These are phyloP conservation scores for Lippia alba DNA, from an alignment of 305 asterid species.

Conservation along the genomic window DNA sequence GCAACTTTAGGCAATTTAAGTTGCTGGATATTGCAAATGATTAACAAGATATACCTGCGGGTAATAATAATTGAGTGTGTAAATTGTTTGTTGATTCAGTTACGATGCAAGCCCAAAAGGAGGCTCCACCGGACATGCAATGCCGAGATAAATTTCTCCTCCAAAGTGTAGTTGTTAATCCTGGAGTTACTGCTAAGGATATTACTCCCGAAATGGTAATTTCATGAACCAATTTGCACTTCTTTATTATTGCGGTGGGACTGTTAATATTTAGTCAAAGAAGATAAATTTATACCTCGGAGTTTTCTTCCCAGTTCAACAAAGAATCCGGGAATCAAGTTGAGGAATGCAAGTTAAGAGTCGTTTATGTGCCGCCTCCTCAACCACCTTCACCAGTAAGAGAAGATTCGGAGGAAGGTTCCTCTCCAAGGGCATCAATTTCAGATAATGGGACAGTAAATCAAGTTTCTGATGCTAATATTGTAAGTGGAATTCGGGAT, in stretches of 20 bases:
- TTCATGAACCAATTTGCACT: conserved; percentile 15
- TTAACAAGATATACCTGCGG: background rate
- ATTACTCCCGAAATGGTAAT: conserved; percentile 73
- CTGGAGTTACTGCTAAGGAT: conserved; percentile 59
- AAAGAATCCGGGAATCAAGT: conserved; percentile 73
- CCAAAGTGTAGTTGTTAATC: conserved; percentile 62
- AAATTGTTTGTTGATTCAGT: conserved; percentile 50
- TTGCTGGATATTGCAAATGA: conserved; percentile 10
- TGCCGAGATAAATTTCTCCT: conserved; percentile 85
- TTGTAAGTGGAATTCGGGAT: conserved; percentile 37
- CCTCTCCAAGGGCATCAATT: conserved; percentile 67
- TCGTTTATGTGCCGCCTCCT: conserved; percentile 64
- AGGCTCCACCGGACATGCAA: conserved; percentile 74
- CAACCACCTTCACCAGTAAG: conserved; percentile 75
- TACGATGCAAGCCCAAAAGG: conserved; percentile 89
- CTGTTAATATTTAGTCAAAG: conserved; percentile 15
- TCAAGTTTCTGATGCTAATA: conserved; percentile 53
- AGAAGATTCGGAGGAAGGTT: conserved; percentile 76
- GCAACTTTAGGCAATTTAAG: conserved; percentile 1
- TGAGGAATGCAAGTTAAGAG: conserved; percentile 81
- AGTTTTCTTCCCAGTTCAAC: conserved; percentile 53
- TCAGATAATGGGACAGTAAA: conserved; percentile 64
- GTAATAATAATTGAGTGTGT: conserved; percentile 17
- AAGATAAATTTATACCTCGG: conserved; percentile 18
- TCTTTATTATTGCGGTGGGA: conserved; percentile 16